Evolutionary conservation across 2,329 filamentous ascomycete genomes (phyloP), one percentile per base, ranked within the genome.

Genomic region (Phialemonium atrogriseum): DNA sequence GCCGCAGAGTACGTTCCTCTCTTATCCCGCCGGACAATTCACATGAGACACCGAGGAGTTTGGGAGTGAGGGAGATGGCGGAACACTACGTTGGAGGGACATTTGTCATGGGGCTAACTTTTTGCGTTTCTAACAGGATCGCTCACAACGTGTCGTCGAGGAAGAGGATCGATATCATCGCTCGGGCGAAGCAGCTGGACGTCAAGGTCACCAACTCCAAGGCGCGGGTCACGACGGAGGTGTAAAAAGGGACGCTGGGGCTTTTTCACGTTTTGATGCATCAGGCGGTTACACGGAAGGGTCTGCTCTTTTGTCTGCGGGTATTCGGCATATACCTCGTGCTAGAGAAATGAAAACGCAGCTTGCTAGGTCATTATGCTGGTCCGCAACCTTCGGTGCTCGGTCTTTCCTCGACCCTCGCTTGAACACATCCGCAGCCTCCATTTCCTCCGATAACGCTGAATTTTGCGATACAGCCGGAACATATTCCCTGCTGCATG

Each of bases 201-300:
- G 91, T 98, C 65, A 98, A 98, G 84, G 89, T 98, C 66, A 98
- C 91, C 63, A 98, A 98, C 78, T 68, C 85, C 70, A 94, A 95
- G 84, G 91, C 88, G 61, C 93, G 89, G 78, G 83, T 98, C 66
- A 94, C 89, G 56, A 94, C 87, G 54, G 91, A 98, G 80, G 73
- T 80, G 58, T 83, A 78, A 76, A 59, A n/a, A n/a, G 27, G 38
- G 42, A 38, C 14, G 31, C 24, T 15, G 23, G 25, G 28, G 31
- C 28, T 36, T 30, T 33, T 39, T 33, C 28, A 23, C 20, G 20
- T 24, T 30, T 30, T 18, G n/a, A 23, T 9, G 28, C 28, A 30
- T 30, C 28, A 30, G 39, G 41, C 36, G 39, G 35, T 30, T 39
- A 38, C 39, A 42, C 36, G 41, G 41, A 39, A 40, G 30, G 41